These are phyloP conservation scores for Erythrobasidium hasegawianum DNA, from an alignment of 1,284 basidiomycete genomes.

Conservation along the genomic window DNA sequence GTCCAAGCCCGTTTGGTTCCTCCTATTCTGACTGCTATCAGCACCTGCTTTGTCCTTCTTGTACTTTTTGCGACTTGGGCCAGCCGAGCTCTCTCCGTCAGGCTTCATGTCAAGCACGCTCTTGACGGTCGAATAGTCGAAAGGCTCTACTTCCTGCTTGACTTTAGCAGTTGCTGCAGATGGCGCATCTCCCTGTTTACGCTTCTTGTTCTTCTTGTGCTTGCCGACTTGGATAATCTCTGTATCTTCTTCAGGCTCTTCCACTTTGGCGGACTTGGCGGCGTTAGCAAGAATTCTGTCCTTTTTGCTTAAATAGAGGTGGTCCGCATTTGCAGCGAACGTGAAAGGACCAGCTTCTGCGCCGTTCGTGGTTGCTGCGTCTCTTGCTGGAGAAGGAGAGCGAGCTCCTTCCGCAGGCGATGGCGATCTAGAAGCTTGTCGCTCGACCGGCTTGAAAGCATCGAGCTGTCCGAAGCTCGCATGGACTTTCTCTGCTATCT, in stretches of 20 bases:
- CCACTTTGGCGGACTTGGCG: conserved; percentile 16
- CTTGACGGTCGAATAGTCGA: conserved; percentile 69
- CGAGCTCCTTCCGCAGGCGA: too few relatives aligned
- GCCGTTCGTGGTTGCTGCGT: too few relatives aligned
- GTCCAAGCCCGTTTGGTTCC: conserved; percentile 3
- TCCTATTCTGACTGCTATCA: conserved; percentile 33
- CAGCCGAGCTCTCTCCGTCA: conserved; percentile 35
- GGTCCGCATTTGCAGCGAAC: too few relatives aligned
- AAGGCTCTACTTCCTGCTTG: conserved; percentile 53
- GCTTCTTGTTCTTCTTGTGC: conserved; percentile 50
- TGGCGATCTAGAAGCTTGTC: too few relatives aligned
- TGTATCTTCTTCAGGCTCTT: conserved; percentile 54
- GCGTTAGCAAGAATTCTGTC: not conserved
- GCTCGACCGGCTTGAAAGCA: too few relatives aligned
- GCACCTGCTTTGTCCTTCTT: conserved; percentile 44
- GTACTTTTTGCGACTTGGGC: conserved; percentile 43
- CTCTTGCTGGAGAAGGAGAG: too few relatives aligned
- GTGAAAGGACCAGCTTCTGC: too few relatives aligned
- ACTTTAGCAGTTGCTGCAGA: conserved; percentile 34
- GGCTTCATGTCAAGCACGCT: conserved; percentile 66
- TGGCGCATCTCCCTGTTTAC: conserved; percentile 53
- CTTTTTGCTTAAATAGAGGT: not conserved
- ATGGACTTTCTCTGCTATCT: too few relatives aligned
- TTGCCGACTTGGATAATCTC: conserved; percentile 65
- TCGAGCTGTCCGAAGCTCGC: too few relatives aligned